Evolutionary conservation across 805 yeast species (phyloP).

Genomic region (Komagataella phaffii): DNA sequence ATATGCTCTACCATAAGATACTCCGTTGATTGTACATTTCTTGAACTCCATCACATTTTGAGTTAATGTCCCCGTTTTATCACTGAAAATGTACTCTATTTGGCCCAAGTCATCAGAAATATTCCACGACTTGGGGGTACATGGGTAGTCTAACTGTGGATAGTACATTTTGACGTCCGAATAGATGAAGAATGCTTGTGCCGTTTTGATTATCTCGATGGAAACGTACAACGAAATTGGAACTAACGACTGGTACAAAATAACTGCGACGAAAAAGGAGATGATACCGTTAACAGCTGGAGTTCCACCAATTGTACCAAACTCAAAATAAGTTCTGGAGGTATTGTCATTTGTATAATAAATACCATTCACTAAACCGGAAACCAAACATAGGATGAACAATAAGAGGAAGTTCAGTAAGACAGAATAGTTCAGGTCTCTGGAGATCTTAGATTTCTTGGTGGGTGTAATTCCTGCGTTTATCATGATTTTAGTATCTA

Average conservation of each 20-base stretch:
- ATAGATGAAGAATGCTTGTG: conserved; percentile 70
- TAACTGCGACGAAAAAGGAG: conserved; percentile 63
- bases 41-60: conserved; percentile 82
- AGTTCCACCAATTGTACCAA: conserved; percentile 52
- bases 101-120: conserved; percentile 81
- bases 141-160: conserved; percentile 58
- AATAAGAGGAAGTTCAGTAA: conserved; percentile 49
- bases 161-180: conserved; percentile 66
- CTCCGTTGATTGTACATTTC: conserved; percentile 65
- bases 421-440: conserved; percentile 62
- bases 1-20: conserved; percentile 64
- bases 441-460: conserved; percentile 59
- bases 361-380: conserved; percentile 62
- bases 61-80: conserved; percentile 75
- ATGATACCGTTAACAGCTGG: conserved; percentile 60
- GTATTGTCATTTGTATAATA: conserved; percentile 31
- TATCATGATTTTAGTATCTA: conserved; percentile 69
- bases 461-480: conserved; percentile 74
- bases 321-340: conserved; percentile 57
- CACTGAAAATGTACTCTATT: conserved; percentile 74
- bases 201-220: conserved; percentile 70
- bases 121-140: conserved; percentile 77
- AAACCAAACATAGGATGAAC: conserved; percentile 52
- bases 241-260: conserved; percentile 65
- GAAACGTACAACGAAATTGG: conserved; percentile 78